Evolutionary conservation across 305 asterid species (phyloP).

Genomic region (Fraxinus floribunda): DNA sequence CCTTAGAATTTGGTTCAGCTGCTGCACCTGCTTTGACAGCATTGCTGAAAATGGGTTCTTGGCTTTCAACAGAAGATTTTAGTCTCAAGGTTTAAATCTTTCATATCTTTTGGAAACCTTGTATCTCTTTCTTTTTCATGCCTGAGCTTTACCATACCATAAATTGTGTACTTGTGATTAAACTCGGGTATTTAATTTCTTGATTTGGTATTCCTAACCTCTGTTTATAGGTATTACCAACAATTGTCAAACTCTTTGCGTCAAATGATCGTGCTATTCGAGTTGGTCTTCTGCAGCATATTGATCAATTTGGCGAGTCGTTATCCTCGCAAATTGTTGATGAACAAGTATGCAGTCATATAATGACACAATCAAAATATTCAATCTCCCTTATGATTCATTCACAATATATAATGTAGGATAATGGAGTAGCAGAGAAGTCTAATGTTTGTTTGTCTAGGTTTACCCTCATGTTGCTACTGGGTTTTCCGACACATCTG

Average conservation of each 20-base stretch:
- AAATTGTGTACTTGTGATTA: slow-evolving; percentile 9
- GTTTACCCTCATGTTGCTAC: slow-evolving; percentile 93
- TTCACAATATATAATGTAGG: slow-evolving; percentile 23
- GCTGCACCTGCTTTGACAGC: slow-evolving; percentile 99
- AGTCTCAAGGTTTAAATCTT: slow-evolving; percentile 61
- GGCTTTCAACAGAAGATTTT: slow-evolving; percentile 84
- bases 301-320: slow-evolving; percentile 93
- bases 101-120: slow-evolving; percentile 15
- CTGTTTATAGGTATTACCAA: slow-evolving; percentile 67
- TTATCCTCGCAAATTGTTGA: slow-evolving; percentile 84
- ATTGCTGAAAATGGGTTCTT: slow-evolving; percentile 85
- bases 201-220: slow-evolving; percentile 11
- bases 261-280: slow-evolving; percentile 90
- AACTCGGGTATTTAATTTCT: slow-evolving; percentile 14
- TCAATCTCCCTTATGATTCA: slow-evolving; percentile 13
- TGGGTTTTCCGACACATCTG: slow-evolving; percentile 94
- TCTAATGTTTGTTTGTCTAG: slow-evolving; percentile 35
- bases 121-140: slow-evolving; percentile 21
- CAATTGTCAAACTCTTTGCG: slow-evolving; percentile 84
- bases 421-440: slow-evolving; percentile 19
- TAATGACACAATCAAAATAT: slow-evolving; percentile 15
- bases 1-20: slow-evolving; percentile 96
- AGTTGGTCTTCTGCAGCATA: slow-evolving; percentile 85
- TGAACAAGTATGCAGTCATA: slow-evolving; percentile 68
- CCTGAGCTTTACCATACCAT: slow-evolving; percentile 12